phyloP scores from a whole-genome alignment of 2,329 filamentous ascomycete species.

The Cladophialophora yegresii region DNA sequence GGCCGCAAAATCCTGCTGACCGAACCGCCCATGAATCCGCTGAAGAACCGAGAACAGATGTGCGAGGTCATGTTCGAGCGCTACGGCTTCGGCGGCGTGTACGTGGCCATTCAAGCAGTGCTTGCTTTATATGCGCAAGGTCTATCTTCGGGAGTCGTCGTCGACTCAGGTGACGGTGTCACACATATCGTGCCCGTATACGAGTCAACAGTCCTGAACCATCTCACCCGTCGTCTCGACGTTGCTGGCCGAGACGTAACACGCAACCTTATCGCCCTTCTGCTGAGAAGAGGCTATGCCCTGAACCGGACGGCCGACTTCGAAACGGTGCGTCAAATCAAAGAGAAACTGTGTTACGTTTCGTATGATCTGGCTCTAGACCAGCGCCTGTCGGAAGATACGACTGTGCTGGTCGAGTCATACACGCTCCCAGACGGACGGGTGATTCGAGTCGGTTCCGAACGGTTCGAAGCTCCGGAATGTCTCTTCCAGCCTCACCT shows the following conservation, averaged over 20 bases:
- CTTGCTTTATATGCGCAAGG: constrained; percentile 94
- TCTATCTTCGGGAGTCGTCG: constrained; percentile 91
- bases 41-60: constrained; percentile 97
- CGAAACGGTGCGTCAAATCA: constrained; percentile 98
- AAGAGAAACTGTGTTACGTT: constrained; percentile 99
- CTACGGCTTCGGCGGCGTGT: constrained; percentile 94
- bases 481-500: constrained; percentile 98
- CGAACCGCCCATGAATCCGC: constrained; percentile 95
- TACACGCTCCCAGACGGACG: constrained; percentile 96
- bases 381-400: constrained; percentile 94
- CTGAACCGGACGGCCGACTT: constrained; percentile 98
- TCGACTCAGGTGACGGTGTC: constrained; percentile 96
- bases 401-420: constrained; percentile 92
- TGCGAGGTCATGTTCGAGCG: constrained; percentile 98
- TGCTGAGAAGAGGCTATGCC: constrained; percentile 90
- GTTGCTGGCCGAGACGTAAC: constrained; percentile 97
- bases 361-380: constrained; percentile 97
- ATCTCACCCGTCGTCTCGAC: constrained; percentile 89
- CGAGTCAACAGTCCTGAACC: constrained; percentile 95
- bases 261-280: constrained; percentile 93
- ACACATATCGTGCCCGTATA: constrained; percentile 99
- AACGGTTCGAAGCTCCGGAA: constrained; percentile 96
- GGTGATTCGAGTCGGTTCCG: constrained; percentile 92
- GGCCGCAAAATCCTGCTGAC: constrained; percentile 97
- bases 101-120: constrained; percentile 96